Base-by-base conservation (phyloP, 2,329 filamentous ascomycete genomes). In the Fusarium continuum region DNA sequence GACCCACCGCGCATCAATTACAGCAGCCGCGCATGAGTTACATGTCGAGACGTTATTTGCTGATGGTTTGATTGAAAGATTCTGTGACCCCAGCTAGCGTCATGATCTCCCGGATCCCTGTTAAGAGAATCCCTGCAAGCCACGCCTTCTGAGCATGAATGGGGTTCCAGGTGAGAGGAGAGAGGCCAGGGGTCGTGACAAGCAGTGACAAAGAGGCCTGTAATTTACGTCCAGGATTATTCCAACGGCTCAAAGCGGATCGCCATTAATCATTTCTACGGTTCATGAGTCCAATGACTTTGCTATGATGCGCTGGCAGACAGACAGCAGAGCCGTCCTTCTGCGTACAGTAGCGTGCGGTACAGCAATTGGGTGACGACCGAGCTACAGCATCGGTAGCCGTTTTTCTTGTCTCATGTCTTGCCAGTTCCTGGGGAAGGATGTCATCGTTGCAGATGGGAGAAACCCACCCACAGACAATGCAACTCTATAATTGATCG, bases 51-150 rank as follows among this genome's bases (percentile, higher is more conserved):
- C 43, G 19, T 45, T 49, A 45, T 60, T 55, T 31, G 43, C 35
- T 51, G 32, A 34, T 36, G 23, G 23, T 23, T 39, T 43, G 29
- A 50, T 22, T 49, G 38, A 31, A 19, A 25, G 36, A 28, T 34
- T 35, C 39, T 34, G 35, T 49, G 41, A n/a, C 26, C 62, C 65
- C 8, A 55, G 40, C 67, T 70, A 70, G 67, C 51, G 55, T 5
- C 4, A 48, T 64, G 68, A 70, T 70, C 68, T 69, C 64, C 68
- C 26, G 36, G 22, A 49, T 51, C 63, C 68, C 57, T 67, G 68
- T 36, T 9, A 34, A n/a, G 10, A 3, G 13, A 16, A 61, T 50
- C 60, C 63, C 49, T 66, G 62, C 22, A 55, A 48, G 57, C 53
- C 63, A 70, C 47, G 50, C 59, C 25, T 48, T 55, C 39, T n/a